These are phyloP conservation scores for Inga leiocalycina DNA, from an alignment of 306 rosid genomes.

Conservation along the genomic window DNA sequence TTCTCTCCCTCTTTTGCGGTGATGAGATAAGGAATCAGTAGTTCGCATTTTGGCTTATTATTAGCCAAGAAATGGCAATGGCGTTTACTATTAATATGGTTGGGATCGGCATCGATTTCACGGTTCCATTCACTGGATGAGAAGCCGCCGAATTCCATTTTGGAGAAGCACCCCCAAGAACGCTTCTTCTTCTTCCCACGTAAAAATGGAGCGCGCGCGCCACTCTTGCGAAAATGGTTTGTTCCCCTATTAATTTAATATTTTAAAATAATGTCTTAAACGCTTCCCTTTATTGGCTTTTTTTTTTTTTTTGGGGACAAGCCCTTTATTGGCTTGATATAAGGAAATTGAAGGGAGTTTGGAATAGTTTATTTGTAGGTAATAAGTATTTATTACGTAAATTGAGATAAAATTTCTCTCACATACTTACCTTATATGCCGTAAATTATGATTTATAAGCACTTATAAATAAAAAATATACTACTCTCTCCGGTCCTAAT, in stretches of 20 bases:
- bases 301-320: no score
- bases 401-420: fast-evolving
- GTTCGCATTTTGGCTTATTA: not conserved
- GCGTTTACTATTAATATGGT: not conserved
- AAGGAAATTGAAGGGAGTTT: no score
- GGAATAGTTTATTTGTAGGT: no score
- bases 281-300: no score
- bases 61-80: not conserved
- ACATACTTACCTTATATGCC: no score
- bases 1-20: not conserved
- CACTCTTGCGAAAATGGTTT: not conserved
- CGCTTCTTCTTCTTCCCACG: not conserved
- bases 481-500: no score
- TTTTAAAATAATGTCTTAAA: no score
- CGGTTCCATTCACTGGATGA: not conserved
- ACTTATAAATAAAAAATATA: no score
- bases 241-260: not conserved
- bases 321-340: no score
- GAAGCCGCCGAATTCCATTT: not conserved
- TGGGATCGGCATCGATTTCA: not conserved
- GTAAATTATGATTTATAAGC: no score
- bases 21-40: not conserved
- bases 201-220: not conserved
- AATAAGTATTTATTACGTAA: no score
- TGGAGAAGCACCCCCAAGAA: not conserved